Evolutionary conservation across 2,329 filamentous ascomycete genomes (phyloP), one percentile per base, ranked within the genome.

Genomic region (Aureobasidium zeae): DNA sequence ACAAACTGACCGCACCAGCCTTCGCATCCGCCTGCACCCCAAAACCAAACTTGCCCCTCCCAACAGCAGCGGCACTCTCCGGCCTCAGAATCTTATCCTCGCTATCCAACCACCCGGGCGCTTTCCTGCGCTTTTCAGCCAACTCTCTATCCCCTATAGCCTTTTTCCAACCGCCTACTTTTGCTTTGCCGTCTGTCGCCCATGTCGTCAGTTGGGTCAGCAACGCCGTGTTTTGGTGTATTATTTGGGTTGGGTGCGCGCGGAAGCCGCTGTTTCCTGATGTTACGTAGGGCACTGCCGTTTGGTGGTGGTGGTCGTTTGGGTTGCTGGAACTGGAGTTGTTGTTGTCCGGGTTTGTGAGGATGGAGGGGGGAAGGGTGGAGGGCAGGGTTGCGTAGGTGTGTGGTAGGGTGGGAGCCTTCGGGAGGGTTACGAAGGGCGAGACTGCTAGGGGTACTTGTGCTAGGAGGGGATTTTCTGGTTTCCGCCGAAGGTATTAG

Each of bases 401-500:
- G 69, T 96, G 96, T 17, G 91, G 89, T 6, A 98, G 77, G 0
- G 88, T 94, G 15, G 88, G 84, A 19, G 89, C 83, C 21, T 85
- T 82, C 9, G 91, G 91, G 22, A 98, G 81, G 48, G 82, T 83
- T 55, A 96, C 78, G 68, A 95, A 95, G 19, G 91, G 91, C 3
- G 89, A 95, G 32, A 96, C 87, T 37, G 87, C 93, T 44, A 98
- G 70, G 21, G 91, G 87, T 29, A 96, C 79, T 67, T 98, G 91
- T 52, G 88, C 84, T 34, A 98, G 79, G 51, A 95, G 77, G 12
- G 83, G 85, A 66, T 95, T 87, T 12, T 47, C 48, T 49, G 19
- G 25, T 42, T 3, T 48, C 36, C 35, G 43, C 47, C n/a, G 31
- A 20, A 33, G 16, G 6, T n/a, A n/a, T n/a, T n/a, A n/a, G n/a